A percentile compares a stretch with the other conserved stretches of the same genome.
These are phyloP conservation scores for Pythium volutum DNA, from an alignment of 352 stramenopile genomes.

Conservation along the genomic window DNA sequence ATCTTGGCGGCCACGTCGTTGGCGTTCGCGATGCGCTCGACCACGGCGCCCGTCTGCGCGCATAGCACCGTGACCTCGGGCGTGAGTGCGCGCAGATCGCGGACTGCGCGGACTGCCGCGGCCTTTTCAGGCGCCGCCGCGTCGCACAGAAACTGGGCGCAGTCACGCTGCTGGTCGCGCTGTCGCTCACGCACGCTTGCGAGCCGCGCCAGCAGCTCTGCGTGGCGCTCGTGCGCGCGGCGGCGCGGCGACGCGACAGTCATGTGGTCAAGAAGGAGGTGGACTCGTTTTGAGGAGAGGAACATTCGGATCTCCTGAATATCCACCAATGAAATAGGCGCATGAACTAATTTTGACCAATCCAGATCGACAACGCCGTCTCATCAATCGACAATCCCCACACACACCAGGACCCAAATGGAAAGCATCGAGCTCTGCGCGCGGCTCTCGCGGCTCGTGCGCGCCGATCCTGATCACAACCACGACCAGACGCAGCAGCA, in stretches of 20 bases:
- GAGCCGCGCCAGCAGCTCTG: conserved; percentile 57
- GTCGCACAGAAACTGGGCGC: conserved; percentile 38
- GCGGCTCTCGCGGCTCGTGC: conserved; percentile 62
- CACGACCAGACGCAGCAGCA: background rate
- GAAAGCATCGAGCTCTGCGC: conserved; percentile 58
- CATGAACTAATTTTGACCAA: background rate
- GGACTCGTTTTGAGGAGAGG: no score
- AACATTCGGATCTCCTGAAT: background rate
- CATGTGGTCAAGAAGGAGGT: no score
- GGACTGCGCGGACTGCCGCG: conserved; percentile 43
- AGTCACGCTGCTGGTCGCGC: conserved; percentile 31
- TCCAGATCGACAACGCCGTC: background rate
- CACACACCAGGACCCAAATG: conserved; percentile 14
- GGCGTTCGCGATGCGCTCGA: conserved; percentile 79
- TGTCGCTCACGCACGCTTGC: conserved; percentile 45
- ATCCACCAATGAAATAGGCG: conserved; percentile 18
- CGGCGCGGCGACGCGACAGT: no score
- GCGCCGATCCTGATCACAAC: conserved; percentile 1
- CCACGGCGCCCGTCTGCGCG: conserved; percentile 73
- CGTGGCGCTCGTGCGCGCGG: conserved; percentile 40
- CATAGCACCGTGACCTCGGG: conserved; percentile 71
- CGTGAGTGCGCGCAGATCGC: conserved; percentile 51
- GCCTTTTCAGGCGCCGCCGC: conserved; percentile 47
- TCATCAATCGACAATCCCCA: background rate
- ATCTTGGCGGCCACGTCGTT: conserved; percentile 90